These are phyloP conservation scores for Carallia pectinifolia DNA, from an alignment of 345 rosid genomes.

Conservation along the genomic window DNA sequence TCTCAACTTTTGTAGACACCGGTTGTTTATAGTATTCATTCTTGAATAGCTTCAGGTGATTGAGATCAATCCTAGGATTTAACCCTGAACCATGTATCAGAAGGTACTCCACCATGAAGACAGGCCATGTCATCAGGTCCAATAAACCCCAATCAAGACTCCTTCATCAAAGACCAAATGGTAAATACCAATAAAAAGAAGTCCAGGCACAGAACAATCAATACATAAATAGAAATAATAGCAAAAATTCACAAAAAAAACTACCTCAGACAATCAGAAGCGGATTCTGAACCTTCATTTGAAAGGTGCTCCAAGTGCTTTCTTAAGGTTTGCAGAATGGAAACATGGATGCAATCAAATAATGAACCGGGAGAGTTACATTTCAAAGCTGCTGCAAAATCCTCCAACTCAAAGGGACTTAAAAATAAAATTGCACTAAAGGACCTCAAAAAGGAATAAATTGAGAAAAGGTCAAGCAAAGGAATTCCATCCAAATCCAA, in stretches of 20 bases:
- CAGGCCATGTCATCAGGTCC: slow-evolving; percentile 85
- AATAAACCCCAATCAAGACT: slow-evolving; percentile 82
- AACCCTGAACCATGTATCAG: slow-evolving; percentile 58
- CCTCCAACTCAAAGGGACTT: slow-evolving; percentile 93
- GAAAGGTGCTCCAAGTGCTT: slow-evolving; percentile 72
- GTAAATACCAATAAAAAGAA: slow-evolving; percentile 21
- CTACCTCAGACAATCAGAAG: slow-evolving; percentile 90
- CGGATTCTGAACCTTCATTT: slow-evolving; percentile 74
- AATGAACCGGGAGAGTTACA: slow-evolving; percentile 52
- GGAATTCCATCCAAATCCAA: slow-evolving; percentile 64
- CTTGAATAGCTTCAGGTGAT: slow-evolving; percentile 51
- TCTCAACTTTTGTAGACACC: slow-evolving; percentile 58
- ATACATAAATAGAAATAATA: neutral
- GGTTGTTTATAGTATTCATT: slow-evolving; percentile 74
- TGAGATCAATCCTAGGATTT: slow-evolving; percentile 55
- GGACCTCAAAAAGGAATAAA: slow-evolving; percentile 82
- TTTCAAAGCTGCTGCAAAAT: slow-evolving; percentile 69
- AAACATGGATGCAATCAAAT: slow-evolving; percentile 77
- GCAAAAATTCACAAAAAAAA: slow-evolving; percentile 14
- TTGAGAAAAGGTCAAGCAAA: slow-evolving; percentile 59
- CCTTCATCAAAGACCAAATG: slow-evolving; percentile 49
- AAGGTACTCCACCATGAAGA: slow-evolving; percentile 75
- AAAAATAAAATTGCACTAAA: slow-evolving; percentile 77
- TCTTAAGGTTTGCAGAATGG: slow-evolving; percentile 71
- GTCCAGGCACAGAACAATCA: slow-evolving; percentile 2